Base-by-base conservation (phyloP, 495 filamentous ascomycete genomes). In the Trichoderma virens region DNA sequence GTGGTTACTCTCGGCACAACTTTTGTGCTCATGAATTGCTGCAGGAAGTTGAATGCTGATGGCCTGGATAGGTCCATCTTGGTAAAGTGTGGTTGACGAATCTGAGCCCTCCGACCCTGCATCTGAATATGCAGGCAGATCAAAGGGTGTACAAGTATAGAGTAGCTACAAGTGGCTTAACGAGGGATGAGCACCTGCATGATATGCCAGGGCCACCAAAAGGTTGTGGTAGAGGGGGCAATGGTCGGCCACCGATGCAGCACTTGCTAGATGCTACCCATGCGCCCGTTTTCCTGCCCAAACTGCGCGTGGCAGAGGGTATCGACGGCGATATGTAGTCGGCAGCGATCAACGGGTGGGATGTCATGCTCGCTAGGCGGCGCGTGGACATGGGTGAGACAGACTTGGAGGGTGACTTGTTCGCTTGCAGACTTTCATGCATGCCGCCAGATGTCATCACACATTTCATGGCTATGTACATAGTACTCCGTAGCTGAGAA, bases 401-500 rank as follows among this genome's bases (percentile, higher is more conserved):
- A 56, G 25, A 56, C 51, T 28, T 56, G 51, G 51, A 56, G 51
- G 51, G 27, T 56, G 23, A 56, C 51, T 56, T 30, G 51, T 56
- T 56, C 51, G 51, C 51, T 56, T 56, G 51, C 51, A 56, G 51
- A 30, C 2, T 18, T 56, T 56, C 23, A 56, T 56, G 51, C 51
- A 56, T 56, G 25, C 16, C 25, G 16, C 30, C 25, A 56, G 51
- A 56, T 28, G 51, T 4, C 51, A 56, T 56, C 51, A 56, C 51
- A 56, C 18, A 27, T 14, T 31, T n/a, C 13, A 56, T 56, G 20
- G 51, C 25, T 28, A 30, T 13, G 23, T 13, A n/a, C n/a, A n/a
- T n/a, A n/a, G n/a, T n/a, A 27, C 25, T 47, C 20, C 18, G 18
- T 8, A n/a, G n/a, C n/a, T n/a, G n/a, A 1, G 23, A 25, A 8